phyloP scores from a whole-genome alignment of 208 protist genomes.

The Porcisia hertigi region DNA sequence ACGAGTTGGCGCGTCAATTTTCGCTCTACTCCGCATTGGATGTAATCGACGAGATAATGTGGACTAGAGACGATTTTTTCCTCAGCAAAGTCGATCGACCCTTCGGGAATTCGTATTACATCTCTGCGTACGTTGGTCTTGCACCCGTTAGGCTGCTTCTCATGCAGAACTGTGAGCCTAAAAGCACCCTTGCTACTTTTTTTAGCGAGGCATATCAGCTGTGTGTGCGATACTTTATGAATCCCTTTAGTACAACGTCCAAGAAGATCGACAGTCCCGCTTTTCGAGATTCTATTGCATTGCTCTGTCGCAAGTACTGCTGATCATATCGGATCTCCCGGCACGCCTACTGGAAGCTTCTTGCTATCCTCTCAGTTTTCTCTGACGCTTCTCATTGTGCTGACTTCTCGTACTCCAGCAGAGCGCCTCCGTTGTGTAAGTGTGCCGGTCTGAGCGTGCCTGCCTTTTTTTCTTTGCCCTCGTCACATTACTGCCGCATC shows the following conservation, averaged over 20 bases:
- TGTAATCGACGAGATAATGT: constrained; percentile 53
- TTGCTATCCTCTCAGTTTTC: background rate
- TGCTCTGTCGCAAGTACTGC: constrained; percentile 29
- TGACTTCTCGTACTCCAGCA: background rate
- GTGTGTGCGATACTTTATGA: constrained; percentile 55
- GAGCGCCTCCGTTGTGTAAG: background rate
- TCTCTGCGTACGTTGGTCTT: constrained; percentile 62
- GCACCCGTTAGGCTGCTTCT: constrained; percentile 51
- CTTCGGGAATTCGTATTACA: constrained; percentile 47
- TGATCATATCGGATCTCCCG: constrained; percentile 15
- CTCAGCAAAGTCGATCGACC: constrained; percentile 50
- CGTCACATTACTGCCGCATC: too few species aligned
- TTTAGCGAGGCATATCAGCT: constrained; percentile 52
- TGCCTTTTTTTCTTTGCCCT: background rate
- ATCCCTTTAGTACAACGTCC: constrained; percentile 37
- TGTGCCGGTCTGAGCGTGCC: too few species aligned
- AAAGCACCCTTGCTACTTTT: constrained; percentile 39
- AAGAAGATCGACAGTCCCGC: constrained; percentile 26
- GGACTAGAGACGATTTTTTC: constrained; percentile 46
- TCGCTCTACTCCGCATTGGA: constrained; percentile 52
- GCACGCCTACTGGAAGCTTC: constrained; percentile 18
- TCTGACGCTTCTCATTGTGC: background rate
- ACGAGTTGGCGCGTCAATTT: constrained; percentile 40
- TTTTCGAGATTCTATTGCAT: constrained; percentile 23
- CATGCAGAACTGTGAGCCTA: constrained; percentile 56